Conservation (phyloP, 768 basidiomycete species). For the Chalciporus piperatus region DNA sequence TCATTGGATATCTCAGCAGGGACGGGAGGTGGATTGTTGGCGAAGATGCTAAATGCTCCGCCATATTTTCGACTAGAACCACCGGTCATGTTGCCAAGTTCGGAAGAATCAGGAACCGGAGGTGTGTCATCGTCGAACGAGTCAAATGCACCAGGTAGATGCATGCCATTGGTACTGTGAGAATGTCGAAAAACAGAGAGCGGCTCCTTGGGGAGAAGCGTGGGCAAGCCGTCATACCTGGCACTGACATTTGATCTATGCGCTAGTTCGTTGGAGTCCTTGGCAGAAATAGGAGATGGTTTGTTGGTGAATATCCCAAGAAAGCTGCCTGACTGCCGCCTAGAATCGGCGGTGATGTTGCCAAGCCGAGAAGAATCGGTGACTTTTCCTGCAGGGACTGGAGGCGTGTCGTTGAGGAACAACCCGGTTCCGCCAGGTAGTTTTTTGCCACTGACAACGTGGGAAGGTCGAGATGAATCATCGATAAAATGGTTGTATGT, state of each 20-base stretch:
- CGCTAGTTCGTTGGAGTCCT: too few species aligned
- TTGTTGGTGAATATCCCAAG: not conserved
- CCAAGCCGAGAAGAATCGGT: not conserved
- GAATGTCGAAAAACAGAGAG: too few species aligned
- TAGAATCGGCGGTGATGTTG: not conserved
- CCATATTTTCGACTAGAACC: not conserved
- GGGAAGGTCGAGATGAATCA: not conserved
- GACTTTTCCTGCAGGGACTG: not conserved
- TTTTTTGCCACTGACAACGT: not conserved
- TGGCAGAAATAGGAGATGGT: not conserved
- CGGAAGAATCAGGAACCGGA: not conserved
- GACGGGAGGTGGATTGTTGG: slow-evolving; percentile 24
- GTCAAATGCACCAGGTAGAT: too few species aligned
- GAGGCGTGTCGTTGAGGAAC: not conserved
- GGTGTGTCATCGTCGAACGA: too few species aligned
- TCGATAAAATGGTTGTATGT: slow-evolving; percentile 17
- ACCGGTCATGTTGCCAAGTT: not conserved
- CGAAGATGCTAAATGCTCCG: slow-evolving; percentile 16
- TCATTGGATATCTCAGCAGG: slow-evolving; percentile 9
- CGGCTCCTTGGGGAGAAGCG: too few species aligned
- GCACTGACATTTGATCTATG: too few species aligned
- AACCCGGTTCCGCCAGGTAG: not conserved
- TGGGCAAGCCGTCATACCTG: too few species aligned
- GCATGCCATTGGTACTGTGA: too few species aligned
- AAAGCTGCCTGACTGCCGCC: not conserved